Conservation (phyloP, 495 filamentous ascomycete genomes). For the Talaromyces adpressus region DNA sequence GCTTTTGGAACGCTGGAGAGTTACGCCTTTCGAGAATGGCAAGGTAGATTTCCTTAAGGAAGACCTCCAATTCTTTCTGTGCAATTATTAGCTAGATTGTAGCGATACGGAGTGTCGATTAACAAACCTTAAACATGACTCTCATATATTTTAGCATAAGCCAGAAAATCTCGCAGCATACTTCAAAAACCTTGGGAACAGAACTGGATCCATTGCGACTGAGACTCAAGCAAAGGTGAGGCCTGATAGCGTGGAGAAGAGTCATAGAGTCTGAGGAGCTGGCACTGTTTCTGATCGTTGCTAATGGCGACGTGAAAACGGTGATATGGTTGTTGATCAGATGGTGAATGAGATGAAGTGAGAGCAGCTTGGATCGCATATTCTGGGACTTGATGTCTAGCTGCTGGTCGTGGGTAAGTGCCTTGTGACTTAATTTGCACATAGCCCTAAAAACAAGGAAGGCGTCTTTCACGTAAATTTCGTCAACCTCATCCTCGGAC, state of each 20-base stretch:
- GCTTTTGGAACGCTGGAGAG: slow-evolving; percentile 82
- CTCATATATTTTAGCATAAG: slow-evolving; percentile 90
- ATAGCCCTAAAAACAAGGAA: slow-evolving; percentile 96
- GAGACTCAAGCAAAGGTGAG: slow-evolving; percentile 88
- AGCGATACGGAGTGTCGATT: not conserved
- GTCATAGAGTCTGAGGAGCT: slow-evolving; percentile 77
- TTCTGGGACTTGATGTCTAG: slow-evolving; percentile 87
- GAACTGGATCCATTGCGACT: slow-evolving; percentile 93
- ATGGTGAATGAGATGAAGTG: slow-evolving; percentile 88
- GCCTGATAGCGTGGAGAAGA: slow-evolving; percentile 92
- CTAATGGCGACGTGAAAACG: slow-evolving; percentile 81
- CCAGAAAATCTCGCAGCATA: slow-evolving; percentile 97
- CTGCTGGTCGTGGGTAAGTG: slow-evolving; percentile 79
- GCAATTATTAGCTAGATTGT: not conserved
- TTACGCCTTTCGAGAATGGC: slow-evolving; percentile 84
- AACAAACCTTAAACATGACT: slow-evolving; percentile 77
- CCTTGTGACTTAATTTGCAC: slow-evolving; percentile 93
- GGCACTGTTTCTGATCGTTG: slow-evolving; percentile 84
- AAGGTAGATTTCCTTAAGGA: slow-evolving; percentile 95
- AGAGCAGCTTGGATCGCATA: slow-evolving; percentile 95
- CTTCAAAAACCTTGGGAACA: slow-evolving; percentile 85
- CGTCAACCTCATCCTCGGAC: slow-evolving; percentile 86
- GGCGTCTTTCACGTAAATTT: slow-evolving; percentile 92
- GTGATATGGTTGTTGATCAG: slow-evolving; percentile 84
- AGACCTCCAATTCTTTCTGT: slow-evolving; percentile 95